Conservation (phyloP, 1,139 yeast genomes). For the Scheffersomyces quercinus region DNA sequence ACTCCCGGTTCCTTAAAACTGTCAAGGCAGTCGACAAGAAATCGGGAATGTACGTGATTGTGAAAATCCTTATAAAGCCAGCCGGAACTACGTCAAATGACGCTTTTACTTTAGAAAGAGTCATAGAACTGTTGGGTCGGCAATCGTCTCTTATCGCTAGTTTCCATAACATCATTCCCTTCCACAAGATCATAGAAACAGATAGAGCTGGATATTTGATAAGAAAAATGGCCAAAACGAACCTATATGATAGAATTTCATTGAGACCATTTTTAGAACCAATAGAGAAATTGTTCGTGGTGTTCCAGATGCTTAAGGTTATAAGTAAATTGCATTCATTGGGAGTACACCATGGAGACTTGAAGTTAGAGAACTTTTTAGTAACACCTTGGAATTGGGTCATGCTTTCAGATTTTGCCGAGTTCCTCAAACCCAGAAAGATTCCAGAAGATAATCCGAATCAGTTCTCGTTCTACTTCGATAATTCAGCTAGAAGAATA, state of each 20-base stretch:
- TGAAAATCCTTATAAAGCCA: constrained; percentile 83
- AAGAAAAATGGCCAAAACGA: constrained; percentile 76
- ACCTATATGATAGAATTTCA: constrained; percentile 82
- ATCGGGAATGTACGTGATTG: constrained; percentile 64
- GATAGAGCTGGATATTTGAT: constrained; percentile 90
- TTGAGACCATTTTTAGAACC: constrained; percentile 84
- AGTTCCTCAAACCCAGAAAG: constrained; percentile 72
- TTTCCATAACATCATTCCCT: constrained; percentile 69
- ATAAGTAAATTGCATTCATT: constrained; percentile 62
- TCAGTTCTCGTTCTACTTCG: constrained; percentile 90
- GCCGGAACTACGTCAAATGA: constrained; percentile 34
- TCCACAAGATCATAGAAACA: constrained; percentile 75
- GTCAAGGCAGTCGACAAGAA: constrained; percentile 69
- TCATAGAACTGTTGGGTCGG: constrained; percentile 34
- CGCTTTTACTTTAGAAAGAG: constrained; percentile 31
- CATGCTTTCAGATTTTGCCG: constrained; percentile 78
- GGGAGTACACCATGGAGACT: constrained; percentile 80
- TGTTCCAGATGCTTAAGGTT: constrained; percentile 71
- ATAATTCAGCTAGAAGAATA: constrained; percentile 79
- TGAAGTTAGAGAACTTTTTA: constrained; percentile 84
- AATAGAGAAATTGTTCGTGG: constrained; percentile 81
- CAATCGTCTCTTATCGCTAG: constrained; percentile 43
- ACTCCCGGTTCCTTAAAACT: constrained; percentile 84
- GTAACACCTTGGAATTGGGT: constrained; percentile 92
- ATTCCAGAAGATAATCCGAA: constrained; percentile 94